A percentile compares a stretch with the other conserved stretches of the same genome.
These are phyloP conservation scores for Dictyostelium purpureum DNA, from an alignment of 78 protist genomes.

Conservation along the genomic window DNA sequence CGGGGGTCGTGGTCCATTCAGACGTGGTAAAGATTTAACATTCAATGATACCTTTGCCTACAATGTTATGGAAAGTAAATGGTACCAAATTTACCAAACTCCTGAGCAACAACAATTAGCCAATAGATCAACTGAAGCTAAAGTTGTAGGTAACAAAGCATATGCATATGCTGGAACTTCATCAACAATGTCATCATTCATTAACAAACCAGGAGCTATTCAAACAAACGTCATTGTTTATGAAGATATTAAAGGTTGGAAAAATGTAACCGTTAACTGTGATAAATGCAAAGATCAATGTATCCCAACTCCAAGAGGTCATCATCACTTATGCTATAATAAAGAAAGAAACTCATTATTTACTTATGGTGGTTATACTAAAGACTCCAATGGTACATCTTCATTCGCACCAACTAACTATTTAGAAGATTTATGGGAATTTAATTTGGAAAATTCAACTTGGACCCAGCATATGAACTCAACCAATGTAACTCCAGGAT, in stretches of 20 bases:
- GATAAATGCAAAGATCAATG: too few relatives aligned
- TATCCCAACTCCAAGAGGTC: slow-evolving; percentile 19
- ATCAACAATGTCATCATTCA: not conserved
- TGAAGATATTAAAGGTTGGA: not conserved
- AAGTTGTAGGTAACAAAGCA: not conserved
- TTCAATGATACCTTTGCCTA: not conserved
- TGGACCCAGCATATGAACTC: not conserved
- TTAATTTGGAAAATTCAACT: not conserved
- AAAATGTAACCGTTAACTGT: not conserved
- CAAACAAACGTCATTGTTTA: not conserved
- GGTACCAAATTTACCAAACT: not conserved
- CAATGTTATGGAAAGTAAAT: not conserved
- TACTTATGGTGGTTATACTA: slow-evolving; percentile 43
- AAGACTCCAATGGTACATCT: not conserved
- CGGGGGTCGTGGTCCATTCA: slow-evolving; percentile 31
- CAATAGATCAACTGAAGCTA: slow-evolving; percentile 30
- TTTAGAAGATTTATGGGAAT: slow-evolving; percentile 11
- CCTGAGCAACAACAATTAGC: not conserved
- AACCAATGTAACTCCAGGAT: not conserved
- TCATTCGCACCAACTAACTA: not conserved
- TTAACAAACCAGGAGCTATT: not conserved
- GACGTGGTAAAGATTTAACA: not conserved
- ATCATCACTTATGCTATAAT: slow-evolving; percentile 20
- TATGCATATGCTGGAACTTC: not conserved
- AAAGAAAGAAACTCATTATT: slow-evolving; percentile 2